Evolutionary conservation across 2,329 filamentous ascomycete species (phyloP).

Genomic region (Dactylellina sp.): DNA sequence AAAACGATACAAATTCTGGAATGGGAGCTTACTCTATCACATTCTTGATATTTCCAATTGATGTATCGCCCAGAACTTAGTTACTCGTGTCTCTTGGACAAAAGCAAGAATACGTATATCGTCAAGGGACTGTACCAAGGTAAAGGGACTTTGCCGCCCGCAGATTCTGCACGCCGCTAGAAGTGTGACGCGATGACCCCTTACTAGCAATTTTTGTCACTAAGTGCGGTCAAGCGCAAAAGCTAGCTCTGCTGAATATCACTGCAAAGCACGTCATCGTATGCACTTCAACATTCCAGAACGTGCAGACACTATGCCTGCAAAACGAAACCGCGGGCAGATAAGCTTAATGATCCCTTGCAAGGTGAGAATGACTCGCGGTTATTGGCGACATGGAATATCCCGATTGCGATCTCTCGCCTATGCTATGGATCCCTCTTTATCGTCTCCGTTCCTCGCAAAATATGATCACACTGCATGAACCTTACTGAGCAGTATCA

Average conservation of each 20-base stretch:
- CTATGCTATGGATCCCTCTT: background rate
- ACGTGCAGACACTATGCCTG: conserved; percentile 24
- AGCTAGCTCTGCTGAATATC: background rate
- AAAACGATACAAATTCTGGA: too few species aligned
- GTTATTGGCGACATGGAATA: conserved; percentile 15
- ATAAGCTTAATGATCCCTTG: conserved; percentile 18
- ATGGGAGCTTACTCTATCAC: too few species aligned
- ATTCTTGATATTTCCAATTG: too few species aligned
- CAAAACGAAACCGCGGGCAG: background rate
- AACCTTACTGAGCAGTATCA: conserved; percentile 2
- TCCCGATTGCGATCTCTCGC: conserved; percentile 19
- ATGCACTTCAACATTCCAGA: conserved; percentile 43
- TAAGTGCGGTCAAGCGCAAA: background rate
- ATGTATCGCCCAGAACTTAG: too few species aligned
- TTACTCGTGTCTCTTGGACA: too few species aligned
- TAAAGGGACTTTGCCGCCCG: conserved; percentile 38
- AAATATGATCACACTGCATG: background rate
- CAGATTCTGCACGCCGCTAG: too few species aligned
- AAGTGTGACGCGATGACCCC: background rate
- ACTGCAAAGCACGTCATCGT: conserved; percentile 42
- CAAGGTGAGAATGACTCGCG: background rate
- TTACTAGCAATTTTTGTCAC: conserved; percentile 6
- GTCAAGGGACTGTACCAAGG: conserved; percentile 24
- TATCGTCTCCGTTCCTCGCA: background rate
- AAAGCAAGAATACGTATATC: too few species aligned